These are phyloP conservation scores for Crithidia mellificae DNA, from an alignment of 208 protist species.

Conservation along the genomic window DNA sequence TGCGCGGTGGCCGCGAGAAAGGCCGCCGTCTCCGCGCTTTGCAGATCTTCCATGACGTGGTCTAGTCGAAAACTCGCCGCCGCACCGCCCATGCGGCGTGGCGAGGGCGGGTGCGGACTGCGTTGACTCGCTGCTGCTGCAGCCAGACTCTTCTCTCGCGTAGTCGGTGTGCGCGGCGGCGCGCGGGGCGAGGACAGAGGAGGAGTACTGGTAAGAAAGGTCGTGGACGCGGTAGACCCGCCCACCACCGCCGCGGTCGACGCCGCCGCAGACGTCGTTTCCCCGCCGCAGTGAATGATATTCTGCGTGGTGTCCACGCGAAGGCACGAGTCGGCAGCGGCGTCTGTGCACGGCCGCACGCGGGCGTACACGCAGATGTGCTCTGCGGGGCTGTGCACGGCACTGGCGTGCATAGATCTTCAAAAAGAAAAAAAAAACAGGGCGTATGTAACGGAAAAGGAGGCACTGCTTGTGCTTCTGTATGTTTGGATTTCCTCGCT, in stretches of 20 bases:
- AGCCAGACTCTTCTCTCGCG: no score
- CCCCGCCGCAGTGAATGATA: conserved; percentile 9
- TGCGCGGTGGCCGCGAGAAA: conserved; percentile 38
- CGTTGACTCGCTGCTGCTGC: no score
- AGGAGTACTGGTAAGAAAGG: neutral
- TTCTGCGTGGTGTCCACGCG: neutral
- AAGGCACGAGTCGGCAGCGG: conserved; percentile 3
- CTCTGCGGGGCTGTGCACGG: neutral
- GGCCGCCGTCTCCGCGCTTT: conserved; percentile 53
- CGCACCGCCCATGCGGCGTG: neutral
- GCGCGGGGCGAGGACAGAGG: neutral
- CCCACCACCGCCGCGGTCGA: no score
- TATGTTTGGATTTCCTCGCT: no score
- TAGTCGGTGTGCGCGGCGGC: no score
- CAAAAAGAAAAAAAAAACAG: no score
- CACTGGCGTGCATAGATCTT: neutral
- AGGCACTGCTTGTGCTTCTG: no score
- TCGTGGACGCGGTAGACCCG: neutral
- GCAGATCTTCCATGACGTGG: conserved; percentile 48
- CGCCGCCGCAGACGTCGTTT: no score
- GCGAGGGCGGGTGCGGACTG: neutral
- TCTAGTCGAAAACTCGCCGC: conserved; percentile 70
- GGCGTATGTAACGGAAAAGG: no score
- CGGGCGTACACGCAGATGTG: conserved; percentile 36
- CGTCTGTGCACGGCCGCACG: conserved; percentile 24